Base-by-base conservation (phyloP, 192 early-diverging fungal species). In the Hyaloraphidium curvatum region DNA sequence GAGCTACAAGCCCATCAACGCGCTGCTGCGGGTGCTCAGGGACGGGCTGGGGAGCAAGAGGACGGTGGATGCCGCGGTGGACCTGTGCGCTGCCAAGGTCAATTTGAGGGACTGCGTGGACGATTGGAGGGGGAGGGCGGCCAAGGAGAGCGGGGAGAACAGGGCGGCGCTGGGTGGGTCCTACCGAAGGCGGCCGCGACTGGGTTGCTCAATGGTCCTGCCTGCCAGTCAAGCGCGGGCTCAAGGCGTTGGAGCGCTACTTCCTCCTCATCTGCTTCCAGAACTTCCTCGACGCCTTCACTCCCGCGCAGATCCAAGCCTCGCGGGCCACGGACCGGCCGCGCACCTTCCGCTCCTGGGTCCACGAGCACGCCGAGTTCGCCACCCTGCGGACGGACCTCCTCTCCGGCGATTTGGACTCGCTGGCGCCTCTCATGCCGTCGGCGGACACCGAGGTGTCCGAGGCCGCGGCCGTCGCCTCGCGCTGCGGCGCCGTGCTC, bases 101-200 rank as follows among this genome's bases (percentile, higher is more conserved):
- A 77, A 80, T 51, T 31, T 78, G 21, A 63, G 78, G 5, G 74
- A 77, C n/a, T 61, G 62, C 22, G 77, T 80, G 39, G 67, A 78
- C 30, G 58, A 60, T 0, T 59, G 59, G 13, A 64, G 70, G 1
- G 52, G 65, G 9, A 39, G 56, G 4, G 75, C 63, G 7, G 67
- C 64, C 41, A 48, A 9, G 22, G 64, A 58, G 30, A 27, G 55
- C n/a, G n/a, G n/a, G n/a, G n/a, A n/a, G n/a, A n/a, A n/a, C n/a
- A n/a, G n/a, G n/a, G n/a, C n/a, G n/a, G n/a, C n/a, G n/a, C n/a
- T n/a, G n/a, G n/a, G n/a, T n/a, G n/a, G n/a, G n/a, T n/a, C n/a
- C n/a, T n/a, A n/a, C n/a, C n/a, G n/a, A n/a, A n/a, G n/a, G n/a
- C n/a, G n/a, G n/a, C n/a, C n/a, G n/a, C n/a, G n/a, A n/a, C n/a